Percentiles rank a stretch among this genome's conserved stretches.
Evolutionary conservation across 371 early-diverging fungal species (phyloP).

Genomic region (Syncephalastrum contaminatum): DNA sequence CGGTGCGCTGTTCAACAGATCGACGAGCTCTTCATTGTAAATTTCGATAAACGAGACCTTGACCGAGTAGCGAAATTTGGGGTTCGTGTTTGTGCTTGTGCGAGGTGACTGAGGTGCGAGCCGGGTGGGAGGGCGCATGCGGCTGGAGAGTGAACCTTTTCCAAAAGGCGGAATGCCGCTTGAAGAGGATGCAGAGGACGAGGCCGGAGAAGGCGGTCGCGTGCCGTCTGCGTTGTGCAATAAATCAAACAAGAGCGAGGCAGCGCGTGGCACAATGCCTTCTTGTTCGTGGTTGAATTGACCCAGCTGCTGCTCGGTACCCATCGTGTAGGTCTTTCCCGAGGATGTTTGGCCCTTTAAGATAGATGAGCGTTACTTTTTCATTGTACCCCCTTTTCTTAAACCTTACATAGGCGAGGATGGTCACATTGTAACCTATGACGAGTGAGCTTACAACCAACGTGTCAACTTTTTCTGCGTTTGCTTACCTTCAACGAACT

Average conservation of each 20-base stretch:
- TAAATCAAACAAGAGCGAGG: slow-evolving; percentile 71
- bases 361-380: not conserved
- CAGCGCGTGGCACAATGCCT: slow-evolving; percentile 92
- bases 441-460: not conserved
- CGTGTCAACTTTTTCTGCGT: not conserved
- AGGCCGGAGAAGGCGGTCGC: slow-evolving; percentile 16
- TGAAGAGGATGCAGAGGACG: slow-evolving; percentile 10
- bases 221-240: slow-evolving; percentile 24
- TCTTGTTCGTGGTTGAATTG: slow-evolving; percentile 47
- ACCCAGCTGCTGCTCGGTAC: slow-evolving; percentile 77
- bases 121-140: slow-evolving; percentile 10
- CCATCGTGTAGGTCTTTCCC: slow-evolving; percentile 99
- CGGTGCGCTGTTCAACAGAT: slow-evolving; percentile 68
- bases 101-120: slow-evolving; percentile 5
- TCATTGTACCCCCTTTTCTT: not conserved
- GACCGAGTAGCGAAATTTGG: slow-evolving; percentile 39
- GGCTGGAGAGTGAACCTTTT: slow-evolving; percentile 4
- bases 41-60: slow-evolving; percentile 86
- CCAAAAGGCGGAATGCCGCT: not conserved
- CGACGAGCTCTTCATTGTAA: slow-evolving; percentile 97
- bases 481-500: slow-evolving; percentile 46
- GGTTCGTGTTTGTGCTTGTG: not conserved
- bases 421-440: slow-evolving; percentile 91
- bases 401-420: slow-evolving; percentile 87
- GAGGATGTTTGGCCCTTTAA: slow-evolving; percentile 86